Base-by-base conservation (phyloP, 176 grass and related monocot genomes). In the Echinochloa phyllopogon region DNA sequence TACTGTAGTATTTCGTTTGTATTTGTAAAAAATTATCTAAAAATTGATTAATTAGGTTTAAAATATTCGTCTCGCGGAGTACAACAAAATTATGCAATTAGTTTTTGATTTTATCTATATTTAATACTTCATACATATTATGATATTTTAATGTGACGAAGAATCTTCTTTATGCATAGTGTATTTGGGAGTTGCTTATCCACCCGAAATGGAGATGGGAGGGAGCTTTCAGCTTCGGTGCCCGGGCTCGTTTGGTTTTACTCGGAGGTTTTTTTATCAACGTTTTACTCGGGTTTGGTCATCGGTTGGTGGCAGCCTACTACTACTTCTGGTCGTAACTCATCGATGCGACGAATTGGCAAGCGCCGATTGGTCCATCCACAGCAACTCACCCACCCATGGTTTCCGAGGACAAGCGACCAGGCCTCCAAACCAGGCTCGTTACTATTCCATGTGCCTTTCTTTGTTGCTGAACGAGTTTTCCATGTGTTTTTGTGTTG, bases 231-330 rank as follows among this genome's bases (percentile, higher is more conserved):
- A n/a, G n/a, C n/a, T 66, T 81, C 17, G 27, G 14, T 39, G 84
- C 41, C 8, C 21, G 75, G 4, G 60, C 60, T 65, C 23, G 75
- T 70, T 72, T 39, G 42, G 13, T 74, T 63, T 83, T 74, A 45
- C n/a, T n/a, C n/a, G n/a, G n/a, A n/a, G n/a, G n/a, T n/a, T n/a
- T n/a, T n/a, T n/a, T n/a, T n/a, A n/a, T n/a, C n/a, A n/a, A n/a
- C n/a, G n/a, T n/a, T n/a, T n/a, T n/a, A n/a, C n/a, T n/a, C n/a
- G 29, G 29, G 29, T 84, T 84, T 47, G 76, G 60, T 69, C 82
- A 24, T 80, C 45, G 69, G 86, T 83, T 88, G 80, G 75, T 88
- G 87, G 75, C 66, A 29, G 67, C 58, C 62, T 43, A 56, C 61
- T 43, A 56, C 61, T 52, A 27, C 0, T 62, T 57, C 41, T 23